phyloP scores from a whole-genome alignment of 2,329 filamentous ascomycete genomes.

The Penicillium hordei region DNA sequence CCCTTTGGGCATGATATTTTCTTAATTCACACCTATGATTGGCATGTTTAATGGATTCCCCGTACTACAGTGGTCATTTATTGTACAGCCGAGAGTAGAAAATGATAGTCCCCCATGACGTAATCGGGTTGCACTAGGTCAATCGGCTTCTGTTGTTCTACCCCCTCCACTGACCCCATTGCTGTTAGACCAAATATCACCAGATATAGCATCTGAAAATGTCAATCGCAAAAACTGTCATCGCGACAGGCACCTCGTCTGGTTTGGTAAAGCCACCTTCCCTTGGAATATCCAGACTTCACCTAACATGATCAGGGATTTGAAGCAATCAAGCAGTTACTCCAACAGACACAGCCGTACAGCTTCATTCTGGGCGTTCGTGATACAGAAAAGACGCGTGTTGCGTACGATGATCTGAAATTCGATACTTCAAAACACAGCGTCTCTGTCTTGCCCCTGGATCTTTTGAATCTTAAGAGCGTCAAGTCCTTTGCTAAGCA shows the following conservation, averaged over 20 bases:
- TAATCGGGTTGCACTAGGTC: background rate
- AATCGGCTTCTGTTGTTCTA: background rate
- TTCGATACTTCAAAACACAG: slow-evolving; percentile 23
- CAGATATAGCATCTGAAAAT: slow-evolving; percentile 1
- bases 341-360: slow-evolving; percentile 23
- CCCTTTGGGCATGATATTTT: background rate
- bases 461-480: slow-evolving; percentile 22
- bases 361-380: slow-evolving; percentile 27
- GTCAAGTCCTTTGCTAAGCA: slow-evolving; percentile 24
- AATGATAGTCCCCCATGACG: background rate
- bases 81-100: background rate
- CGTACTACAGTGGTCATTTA: background rate
- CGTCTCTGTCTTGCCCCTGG: slow-evolving; percentile 21
- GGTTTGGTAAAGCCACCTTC: slow-evolving; percentile 16
- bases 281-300: background rate
- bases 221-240: slow-evolving; percentile 18
- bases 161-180: background rate
- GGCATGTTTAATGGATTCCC: background rate
- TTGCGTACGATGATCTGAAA: slow-evolving; percentile 20
- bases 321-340: slow-evolving; percentile 27
- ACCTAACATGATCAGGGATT: slow-evolving; percentile 21
- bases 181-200: background rate
- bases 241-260: slow-evolving; percentile 24
- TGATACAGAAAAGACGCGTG: slow-evolving; percentile 17
- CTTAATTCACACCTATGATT: background rate